Base-by-base conservation (phyloP, 441 rosid genomes). In the Geranium incanum region DNA sequence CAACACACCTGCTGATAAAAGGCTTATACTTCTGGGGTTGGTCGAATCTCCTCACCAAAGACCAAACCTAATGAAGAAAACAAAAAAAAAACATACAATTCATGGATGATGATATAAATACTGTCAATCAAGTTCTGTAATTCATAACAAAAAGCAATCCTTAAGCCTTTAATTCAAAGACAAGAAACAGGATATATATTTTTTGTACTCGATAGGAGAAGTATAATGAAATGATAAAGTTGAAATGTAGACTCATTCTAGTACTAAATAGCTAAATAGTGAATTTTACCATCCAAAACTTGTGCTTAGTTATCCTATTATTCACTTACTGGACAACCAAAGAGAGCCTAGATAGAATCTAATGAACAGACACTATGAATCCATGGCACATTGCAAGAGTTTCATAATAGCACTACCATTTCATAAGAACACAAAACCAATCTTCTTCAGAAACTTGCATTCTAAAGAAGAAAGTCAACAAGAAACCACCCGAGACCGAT, bases 1-100 rank as follows among this genome's bases (percentile, higher is more conserved):
- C 21, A 28, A 67, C 69, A 67, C 69, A 67, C 69, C 69, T 67
- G 69, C 69, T 67, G 39, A 67, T 38, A 38, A 67, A 67, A 9
- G 69, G 69, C 48, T 67, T 67, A 16, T 67, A 38, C 39, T 67
- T 67, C 41, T 67, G 69, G 36, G 69, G 69, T 38, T 41, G 43
- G 37, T 15, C 37, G n/a, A 67, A 43, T 28, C 33, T 28, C 33
- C 33, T 28, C 33, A 28, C 33, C 33, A 28, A 28, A 28, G 33
- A 28, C 33, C 69, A 67, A 12, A 67, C 69, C 69, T 67, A 41
- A 67, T 33, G 33, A 28, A 28, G 37, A 38, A 37, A 67, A 43
- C 13, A 43, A 43, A 43, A 43, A 7, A 7, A 43, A 43, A 7
- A 13, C 12, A 9, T 43, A 43, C 12, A 13, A 7, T 7, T 43